Evolutionary conservation across 176 grass and related monocot species (phyloP), one percentile per base, ranked within the genome.

Genomic region (Raddia distichophylla): DNA sequence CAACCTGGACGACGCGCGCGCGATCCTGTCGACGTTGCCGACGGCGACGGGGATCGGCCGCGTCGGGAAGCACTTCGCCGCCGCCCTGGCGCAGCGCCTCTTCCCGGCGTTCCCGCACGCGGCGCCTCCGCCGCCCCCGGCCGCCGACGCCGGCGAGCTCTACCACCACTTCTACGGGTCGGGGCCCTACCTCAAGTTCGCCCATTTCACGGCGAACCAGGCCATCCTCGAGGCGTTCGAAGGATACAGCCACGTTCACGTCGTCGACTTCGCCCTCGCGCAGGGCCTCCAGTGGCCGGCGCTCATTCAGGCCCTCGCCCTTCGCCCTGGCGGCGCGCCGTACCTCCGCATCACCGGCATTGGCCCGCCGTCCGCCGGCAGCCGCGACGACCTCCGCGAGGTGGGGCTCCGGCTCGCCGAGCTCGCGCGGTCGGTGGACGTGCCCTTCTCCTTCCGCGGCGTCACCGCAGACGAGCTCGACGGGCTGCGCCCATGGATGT

Each of bases 121-220:
- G 9, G 18, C 52, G 35, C 3, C 34, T 2, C 0, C 56, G 1
- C 16, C 47, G 0, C 32, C 61, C 0, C 43, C 87, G 0, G 20
- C 37, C 15, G 42, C 73, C 0, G 51, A 86, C 10, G 14, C 81
- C 1, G 64, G 53, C 0, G 73, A 90, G 2, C 64, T 92, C 1
- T 83, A 87, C 63, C 70, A 64, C 27, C 73, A 87, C 11, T 97
- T 92, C 88, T 92, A 97, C 74, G 90, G 92, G 11, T 83, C 80
- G 3, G 87, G 83, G 69, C 94, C 94, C 0, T 92, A 89, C 85
- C 83, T 97, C 13, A 92, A 91, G 75, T 97, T 97, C 48, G 90
- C 90, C 0, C 84, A 94, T 81, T 91, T 90, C 80, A 85, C 88
- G 18, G 85, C 94, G 10, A 97, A 93, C 64, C 77, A 83, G 52